Evolutionary conservation across 768 basidiomycete genomes (phyloP).

Genomic region (Lanmaoa pseudosensibilis): DNA sequence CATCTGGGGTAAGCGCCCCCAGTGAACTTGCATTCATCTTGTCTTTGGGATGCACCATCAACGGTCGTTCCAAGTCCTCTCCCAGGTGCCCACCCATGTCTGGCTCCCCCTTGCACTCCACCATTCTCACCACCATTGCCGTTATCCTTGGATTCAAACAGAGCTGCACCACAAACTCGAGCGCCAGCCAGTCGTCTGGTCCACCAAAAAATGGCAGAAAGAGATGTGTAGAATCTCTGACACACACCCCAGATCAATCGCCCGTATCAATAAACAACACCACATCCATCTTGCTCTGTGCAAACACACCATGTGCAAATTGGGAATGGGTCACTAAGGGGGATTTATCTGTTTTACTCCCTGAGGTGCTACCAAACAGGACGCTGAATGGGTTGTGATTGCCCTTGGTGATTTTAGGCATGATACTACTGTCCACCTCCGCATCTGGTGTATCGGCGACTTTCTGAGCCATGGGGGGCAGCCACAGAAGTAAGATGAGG

Average conservation of each 20-base stretch:
- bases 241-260: slow-evolving; percentile 25
- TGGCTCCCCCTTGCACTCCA: slow-evolving; percentile 43
- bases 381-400: slow-evolving; percentile 69
- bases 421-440: background rate
- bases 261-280: slow-evolving; percentile 80
- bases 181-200: slow-evolving; percentile 84
- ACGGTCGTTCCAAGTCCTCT: slow-evolving; percentile 21
- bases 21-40: background rate
- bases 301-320: slow-evolving; percentile 81
- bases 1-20: background rate
- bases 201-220: slow-evolving; percentile 94
- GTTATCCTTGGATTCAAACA: slow-evolving; percentile 65
- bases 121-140: slow-evolving; percentile 74
- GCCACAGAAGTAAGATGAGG: slow-evolving; percentile 84
- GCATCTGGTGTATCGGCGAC: slow-evolving; percentile 2
- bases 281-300: slow-evolving; percentile 69
- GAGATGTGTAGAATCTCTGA: slow-evolving; percentile 54
- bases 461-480: slow-evolving; percentile 47
- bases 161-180: slow-evolving; percentile 83
- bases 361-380: slow-evolving; percentile 44
- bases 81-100: background rate
- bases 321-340: slow-evolving; percentile 68
- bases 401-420: slow-evolving; percentile 15
- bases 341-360: slow-evolving; percentile 36
- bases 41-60: slow-evolving; percentile 25